Percentiles rank a stretch among this genome's conserved stretches.
phyloP scores from a whole-genome alignment of 192 early-diverging fungal genomes.

The Backusella liffmaniae region DNA sequence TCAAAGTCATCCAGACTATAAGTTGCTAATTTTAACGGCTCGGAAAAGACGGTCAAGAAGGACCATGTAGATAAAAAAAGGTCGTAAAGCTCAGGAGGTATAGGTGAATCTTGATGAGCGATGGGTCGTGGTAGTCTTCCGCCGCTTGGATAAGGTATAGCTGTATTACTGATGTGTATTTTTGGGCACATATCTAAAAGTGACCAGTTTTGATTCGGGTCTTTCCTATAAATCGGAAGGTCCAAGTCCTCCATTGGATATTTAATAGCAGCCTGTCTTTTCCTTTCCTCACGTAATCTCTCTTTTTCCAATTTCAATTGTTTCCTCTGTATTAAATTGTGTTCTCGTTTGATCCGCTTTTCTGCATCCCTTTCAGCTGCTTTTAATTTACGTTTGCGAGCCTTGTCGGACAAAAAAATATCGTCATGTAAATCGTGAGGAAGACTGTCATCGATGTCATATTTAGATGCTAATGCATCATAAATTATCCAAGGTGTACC shows the following conservation, averaged over 20 bases:
- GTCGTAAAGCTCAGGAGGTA: constrained; percentile 47
- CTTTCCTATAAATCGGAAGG: constrained; percentile 41
- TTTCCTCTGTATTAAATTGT: constrained; percentile 37
- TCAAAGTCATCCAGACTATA: constrained; percentile 82
- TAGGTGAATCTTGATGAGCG: constrained; percentile 41
- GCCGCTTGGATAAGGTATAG: constrained; percentile 24
- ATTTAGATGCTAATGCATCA: constrained; percentile 30
- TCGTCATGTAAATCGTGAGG: constrained; percentile 43
- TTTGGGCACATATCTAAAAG: constrained; percentile 26
- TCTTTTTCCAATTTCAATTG: constrained; percentile 26
- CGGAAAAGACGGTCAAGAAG: constrained; percentile 63
- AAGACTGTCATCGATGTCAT: constrained; percentile 37
- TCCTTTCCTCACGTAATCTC: constrained; percentile 32
- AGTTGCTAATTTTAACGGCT: constrained; percentile 64
- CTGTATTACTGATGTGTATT: constrained; percentile 29
- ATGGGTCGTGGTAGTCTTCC: constrained; percentile 41
- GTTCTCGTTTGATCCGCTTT: constrained; percentile 28
- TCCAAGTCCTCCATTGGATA: constrained; percentile 89
- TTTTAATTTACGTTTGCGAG: constrained; percentile 1
- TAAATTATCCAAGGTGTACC: constrained; percentile 75
- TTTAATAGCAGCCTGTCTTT: constrained; percentile 46
- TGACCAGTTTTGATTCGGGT: constrained; percentile 29
- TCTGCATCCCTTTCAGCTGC: constrained; percentile 27
- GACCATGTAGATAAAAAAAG: constrained; percentile 61
- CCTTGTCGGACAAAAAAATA: background rate